phyloP scores from a whole-genome alignment of 176 grass and related monocot genomes.

The Pontederia paniculata region DNA sequence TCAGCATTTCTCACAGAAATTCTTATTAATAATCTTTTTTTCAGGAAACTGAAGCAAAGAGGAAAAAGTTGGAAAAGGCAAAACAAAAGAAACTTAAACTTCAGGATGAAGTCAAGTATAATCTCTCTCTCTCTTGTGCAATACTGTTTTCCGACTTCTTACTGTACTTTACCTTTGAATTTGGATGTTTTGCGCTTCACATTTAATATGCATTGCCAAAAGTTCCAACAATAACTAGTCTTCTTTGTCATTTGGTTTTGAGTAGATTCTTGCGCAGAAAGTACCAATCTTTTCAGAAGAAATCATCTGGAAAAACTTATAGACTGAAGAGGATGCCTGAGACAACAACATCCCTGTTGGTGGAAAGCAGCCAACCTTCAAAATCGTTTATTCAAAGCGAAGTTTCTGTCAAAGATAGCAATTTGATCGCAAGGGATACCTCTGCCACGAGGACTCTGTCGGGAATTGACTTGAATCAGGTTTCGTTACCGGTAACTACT shows the following conservation, averaged over 20 bases:
- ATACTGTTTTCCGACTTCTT: neutral
- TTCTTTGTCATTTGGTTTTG: neutral
- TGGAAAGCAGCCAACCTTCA: neutral
- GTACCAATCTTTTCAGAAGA: slow-evolving; percentile 4
- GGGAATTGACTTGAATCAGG: slow-evolving; percentile 10
- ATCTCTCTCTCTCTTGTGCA: neutral
- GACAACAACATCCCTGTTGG: neutral
- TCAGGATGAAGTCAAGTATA: slow-evolving; percentile 17
- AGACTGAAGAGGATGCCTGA: neutral
- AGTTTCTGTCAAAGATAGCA: neutral
- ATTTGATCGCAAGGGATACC: neutral
- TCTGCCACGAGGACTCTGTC: neutral
- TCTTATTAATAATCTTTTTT: neutral
- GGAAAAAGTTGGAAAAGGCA: neutral
- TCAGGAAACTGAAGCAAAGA: slow-evolving; percentile 15
- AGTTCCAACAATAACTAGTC: too few species aligned
- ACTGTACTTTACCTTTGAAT: neutral
- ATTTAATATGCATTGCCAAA: too few species aligned
- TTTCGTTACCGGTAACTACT: slow-evolving; percentile 2
- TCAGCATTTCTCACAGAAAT: neutral
- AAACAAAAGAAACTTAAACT: slow-evolving; percentile 15
- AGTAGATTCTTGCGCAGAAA: neutral
- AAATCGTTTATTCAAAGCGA: neutral
- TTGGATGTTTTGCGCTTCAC: too few species aligned
- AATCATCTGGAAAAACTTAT: neutral